Conservation (phyloP, 805 yeast genomes). For the Kockiozyma suomiensis region DNA sequence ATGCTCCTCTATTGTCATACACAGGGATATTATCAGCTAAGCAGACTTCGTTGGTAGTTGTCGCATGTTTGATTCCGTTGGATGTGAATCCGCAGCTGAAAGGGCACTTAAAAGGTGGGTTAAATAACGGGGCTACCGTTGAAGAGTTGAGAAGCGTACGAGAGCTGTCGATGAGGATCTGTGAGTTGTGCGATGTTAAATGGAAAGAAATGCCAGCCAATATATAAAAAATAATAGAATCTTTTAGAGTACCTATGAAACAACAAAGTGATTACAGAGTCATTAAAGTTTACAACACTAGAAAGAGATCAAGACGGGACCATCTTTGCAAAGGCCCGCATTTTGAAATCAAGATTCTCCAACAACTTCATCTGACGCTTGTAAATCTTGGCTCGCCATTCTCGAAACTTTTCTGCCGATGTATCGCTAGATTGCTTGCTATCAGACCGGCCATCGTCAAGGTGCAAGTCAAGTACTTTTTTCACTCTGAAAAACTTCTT, state of each 20-base stretch:
- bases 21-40: slow-evolving; percentile 61
- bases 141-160: slow-evolving; percentile 66
- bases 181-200: slow-evolving; percentile 71
- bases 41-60: slow-evolving; percentile 76
- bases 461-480: neutral
- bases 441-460: neutral
- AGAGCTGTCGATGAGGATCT: slow-evolving; percentile 61
- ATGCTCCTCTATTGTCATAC: slow-evolving; percentile 74
- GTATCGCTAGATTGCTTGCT: neutral
- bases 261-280: too few species aligned
- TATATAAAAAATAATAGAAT: slow-evolving; percentile 42
- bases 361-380: neutral
- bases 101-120: slow-evolving; percentile 87
- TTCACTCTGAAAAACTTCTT: neutral
- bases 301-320: neutral
- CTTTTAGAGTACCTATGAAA: neutral
- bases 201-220: slow-evolving; percentile 62
- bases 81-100: slow-evolving; percentile 91
- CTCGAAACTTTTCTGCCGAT: neutral
- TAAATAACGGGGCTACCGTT: slow-evolving; percentile 70
- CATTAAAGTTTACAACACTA: too few species aligned
- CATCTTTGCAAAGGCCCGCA: neutral
- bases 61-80: slow-evolving; percentile 83
- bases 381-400: neutral
- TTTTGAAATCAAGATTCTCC: neutral